phyloP scores from a whole-genome alignment of 352 stramenopile genomes.

The Blastocystis sp. region DNA sequence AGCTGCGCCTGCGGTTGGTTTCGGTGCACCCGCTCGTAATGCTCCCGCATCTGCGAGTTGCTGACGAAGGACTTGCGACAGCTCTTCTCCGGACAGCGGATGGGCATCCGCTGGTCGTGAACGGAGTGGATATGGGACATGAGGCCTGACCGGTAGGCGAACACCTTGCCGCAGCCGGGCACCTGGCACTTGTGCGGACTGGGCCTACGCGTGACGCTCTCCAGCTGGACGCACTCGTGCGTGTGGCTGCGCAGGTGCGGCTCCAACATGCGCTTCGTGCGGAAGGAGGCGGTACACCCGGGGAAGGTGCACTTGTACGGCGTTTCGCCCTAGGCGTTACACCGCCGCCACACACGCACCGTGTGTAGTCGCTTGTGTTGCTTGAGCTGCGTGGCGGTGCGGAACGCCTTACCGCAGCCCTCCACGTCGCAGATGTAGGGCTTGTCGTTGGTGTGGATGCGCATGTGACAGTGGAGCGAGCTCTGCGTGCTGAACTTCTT shows the following conservation, averaged over 20 bases:
- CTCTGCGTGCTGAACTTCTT: slow-evolving; percentile 39
- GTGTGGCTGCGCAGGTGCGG: slow-evolving; percentile 66
- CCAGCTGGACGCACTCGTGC: background rate
- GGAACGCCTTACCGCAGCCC: slow-evolving; percentile 38
- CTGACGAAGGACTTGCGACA: slow-evolving; percentile 37
- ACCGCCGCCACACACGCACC: background rate
- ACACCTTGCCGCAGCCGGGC: slow-evolving; percentile 60
- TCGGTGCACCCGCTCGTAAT: slow-evolving; percentile 34
- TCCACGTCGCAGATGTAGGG: slow-evolving; percentile 60
- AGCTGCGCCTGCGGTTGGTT: background rate
- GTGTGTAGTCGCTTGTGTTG: slow-evolving; percentile 50
- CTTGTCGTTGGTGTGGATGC: slow-evolving; percentile 61
- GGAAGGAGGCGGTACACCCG: slow-evolving; percentile 54
- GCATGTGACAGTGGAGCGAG: slow-evolving; percentile 24
- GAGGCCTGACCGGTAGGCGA: slow-evolving; percentile 56
- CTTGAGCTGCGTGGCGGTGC: slow-evolving; percentile 39
- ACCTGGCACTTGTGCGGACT: slow-evolving; percentile 52
- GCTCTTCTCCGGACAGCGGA: slow-evolving; percentile 50
- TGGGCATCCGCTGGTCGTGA: slow-evolving; percentile 32
- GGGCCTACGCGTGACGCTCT: slow-evolving; percentile 4
- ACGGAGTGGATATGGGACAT: slow-evolving; percentile 51
- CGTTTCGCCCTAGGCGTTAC: slow-evolving; percentile 36
- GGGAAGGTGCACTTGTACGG: slow-evolving; percentile 68
- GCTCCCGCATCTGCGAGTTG: slow-evolving; percentile 42
- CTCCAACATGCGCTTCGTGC: slow-evolving; percentile 65